Conservation (phyloP, 106 monocot genomes). For the Dactylorhiza incarnata region DNA sequence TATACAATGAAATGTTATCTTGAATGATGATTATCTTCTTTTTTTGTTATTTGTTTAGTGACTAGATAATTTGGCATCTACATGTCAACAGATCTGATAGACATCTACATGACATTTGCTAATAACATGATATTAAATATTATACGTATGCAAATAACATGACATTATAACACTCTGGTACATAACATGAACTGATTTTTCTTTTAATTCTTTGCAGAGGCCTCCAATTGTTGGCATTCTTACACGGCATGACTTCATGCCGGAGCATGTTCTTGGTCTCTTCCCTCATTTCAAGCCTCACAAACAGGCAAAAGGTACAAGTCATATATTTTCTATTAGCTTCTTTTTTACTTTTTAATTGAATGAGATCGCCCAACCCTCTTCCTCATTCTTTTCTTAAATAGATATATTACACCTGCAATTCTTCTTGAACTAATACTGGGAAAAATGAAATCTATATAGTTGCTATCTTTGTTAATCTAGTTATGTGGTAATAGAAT, state of each 20-base stretch:
- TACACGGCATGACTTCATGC: constrained; percentile 92
- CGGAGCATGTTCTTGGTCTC: constrained; percentile 71
- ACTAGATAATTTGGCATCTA: no score
- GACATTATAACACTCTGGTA: neutral
- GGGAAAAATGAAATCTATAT: no score
- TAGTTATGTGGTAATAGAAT: no score
- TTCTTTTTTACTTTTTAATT: neutral
- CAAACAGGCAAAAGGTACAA: constrained; percentile 17
- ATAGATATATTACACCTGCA: neutral
- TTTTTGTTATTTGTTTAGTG: no score
- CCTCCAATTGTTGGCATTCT: constrained; percentile 53
- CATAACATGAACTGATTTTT: neutral
- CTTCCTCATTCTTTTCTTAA: neutral
- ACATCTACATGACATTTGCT: no score
- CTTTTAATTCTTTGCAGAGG: constrained; percentile 12
- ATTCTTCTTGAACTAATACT: no score
- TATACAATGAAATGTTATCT: no score
- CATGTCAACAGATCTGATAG: no score
- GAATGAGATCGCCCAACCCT: neutral
- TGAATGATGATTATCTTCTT: no score
- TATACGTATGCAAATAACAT: neutral
- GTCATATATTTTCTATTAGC: neutral
- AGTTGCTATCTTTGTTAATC: no score
- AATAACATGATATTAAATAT: no score
- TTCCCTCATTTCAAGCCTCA: constrained; percentile 58